Conservation (phyloP, 2,329 filamentous ascomycete genomes). For the Chaetomiaceae sp. region DNA sequence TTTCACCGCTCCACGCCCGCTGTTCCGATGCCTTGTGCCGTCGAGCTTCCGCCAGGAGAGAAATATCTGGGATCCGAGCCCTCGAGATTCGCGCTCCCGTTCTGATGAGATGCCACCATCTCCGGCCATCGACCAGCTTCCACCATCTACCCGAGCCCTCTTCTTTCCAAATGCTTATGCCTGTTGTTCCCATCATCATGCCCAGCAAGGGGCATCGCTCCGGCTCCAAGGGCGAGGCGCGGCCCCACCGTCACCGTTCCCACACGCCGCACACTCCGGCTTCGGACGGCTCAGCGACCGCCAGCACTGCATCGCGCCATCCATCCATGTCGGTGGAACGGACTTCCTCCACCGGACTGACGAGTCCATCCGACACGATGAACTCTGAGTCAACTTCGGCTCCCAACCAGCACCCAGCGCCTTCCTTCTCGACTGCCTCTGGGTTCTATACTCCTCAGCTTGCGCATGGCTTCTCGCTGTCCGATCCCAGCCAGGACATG, state of each 20-base stretch:
- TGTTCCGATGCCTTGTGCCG: background rate
- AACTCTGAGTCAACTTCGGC: background rate
- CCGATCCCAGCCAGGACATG: background rate
- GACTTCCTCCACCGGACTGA: background rate
- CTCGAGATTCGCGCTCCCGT: background rate
- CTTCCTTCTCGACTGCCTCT: background rate
- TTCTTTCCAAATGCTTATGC: too few species aligned
- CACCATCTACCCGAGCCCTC: too few species aligned
- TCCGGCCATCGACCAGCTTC: background rate
- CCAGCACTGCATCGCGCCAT: background rate
- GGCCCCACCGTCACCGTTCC: background rate
- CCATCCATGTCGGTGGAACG: background rate
- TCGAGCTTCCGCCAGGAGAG: too few species aligned
- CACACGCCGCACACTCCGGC: background rate
- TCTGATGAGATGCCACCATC: too few species aligned
- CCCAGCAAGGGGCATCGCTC: background rate
- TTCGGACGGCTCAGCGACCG: background rate
- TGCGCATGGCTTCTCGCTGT: background rate
- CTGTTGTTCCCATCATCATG: background rate
- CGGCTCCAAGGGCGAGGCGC: background rate
- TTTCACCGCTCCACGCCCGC: background rate
- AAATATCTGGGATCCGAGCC: background rate
- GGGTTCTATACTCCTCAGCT: background rate
- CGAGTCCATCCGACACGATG: background rate
- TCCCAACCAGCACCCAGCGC: background rate